Base-by-base conservation (phyloP, 208 protist genomes). In the Acanthamoeba castellanii region DNA sequence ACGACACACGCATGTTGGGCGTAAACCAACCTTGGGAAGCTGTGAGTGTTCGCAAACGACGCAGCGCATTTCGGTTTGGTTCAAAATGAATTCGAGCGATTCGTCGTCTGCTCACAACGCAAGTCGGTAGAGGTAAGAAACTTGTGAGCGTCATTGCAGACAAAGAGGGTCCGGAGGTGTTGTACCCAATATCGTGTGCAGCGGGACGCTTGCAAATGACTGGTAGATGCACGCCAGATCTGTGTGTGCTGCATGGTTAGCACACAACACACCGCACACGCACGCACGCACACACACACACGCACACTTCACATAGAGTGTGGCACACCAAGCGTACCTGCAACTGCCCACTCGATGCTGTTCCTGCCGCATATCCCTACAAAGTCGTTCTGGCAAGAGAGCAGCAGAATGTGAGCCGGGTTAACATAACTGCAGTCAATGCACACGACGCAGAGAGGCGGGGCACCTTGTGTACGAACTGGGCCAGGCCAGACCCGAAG, bases 281-380 rank as follows among this genome's bases (percentile, higher is more conserved):
- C 37, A 42, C 14, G 47, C 11, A 52, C 47, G 11, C 7, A 55
- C 50, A 55, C 14, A 9, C 7, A 6, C 14, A 55, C 1, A 2
- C 50, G 7, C 7, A 55, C 50, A 55, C 7, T 1, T 18, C 50
- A 55, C 50, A n/a, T 55, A 1, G 72, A 82, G 50, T 55, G 13
- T 9, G 50, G 3, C 14, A 55, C 50, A 6, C n/a, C 20, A 85
- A 9, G 16, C 18, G 13, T 37, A 85, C 76, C 76, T 2, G 76
- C 42, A 9, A 88, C 52, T 30, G 81, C 81, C 81, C 81, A 88
- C 45, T 88, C 81, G 27, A 88, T 61, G 81, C 81, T 64, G 52
- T 88, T 88, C 47, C 42, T 88, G 81, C 47, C 42, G 42, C 81
- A 88, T 0, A 88, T 88, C 13, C 47, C 81, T 7, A 78, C 70